A percentile compares a stretch with the other conserved stretches of the same genome.
phyloP scores from a whole-genome alignment of 1,139 yeast genomes.

The Pichia sp. region DNA sequence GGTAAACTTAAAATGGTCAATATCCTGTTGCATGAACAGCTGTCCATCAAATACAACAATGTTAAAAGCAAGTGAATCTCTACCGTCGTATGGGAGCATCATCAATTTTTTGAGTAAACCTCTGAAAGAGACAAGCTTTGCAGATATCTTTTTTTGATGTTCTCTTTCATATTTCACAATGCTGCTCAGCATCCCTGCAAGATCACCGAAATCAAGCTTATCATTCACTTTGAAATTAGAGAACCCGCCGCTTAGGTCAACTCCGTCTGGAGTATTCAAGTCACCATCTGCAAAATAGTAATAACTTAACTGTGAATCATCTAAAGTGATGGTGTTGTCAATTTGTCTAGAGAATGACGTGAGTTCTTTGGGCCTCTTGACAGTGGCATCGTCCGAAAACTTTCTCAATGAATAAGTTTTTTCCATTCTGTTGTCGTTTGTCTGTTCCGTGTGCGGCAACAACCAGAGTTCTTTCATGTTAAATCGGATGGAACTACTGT shows the following conservation, averaged over 20 bases:
- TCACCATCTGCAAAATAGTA: conserved; percentile 72
- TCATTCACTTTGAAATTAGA: conserved; percentile 41
- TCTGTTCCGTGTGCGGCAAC: too few species aligned
- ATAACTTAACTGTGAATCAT: conserved; percentile 50
- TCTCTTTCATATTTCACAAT: conserved; percentile 48
- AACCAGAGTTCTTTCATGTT: too few species aligned
- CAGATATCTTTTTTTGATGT: conserved; percentile 39
- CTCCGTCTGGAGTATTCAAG: conserved; percentile 37
- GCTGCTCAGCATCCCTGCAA: conserved; percentile 52
- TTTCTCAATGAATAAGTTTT: conserved; percentile 33
- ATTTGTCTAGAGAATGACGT: conserved; percentile 50
- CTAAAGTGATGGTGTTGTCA: conserved; percentile 41
- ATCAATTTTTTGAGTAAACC: conserved; percentile 71
- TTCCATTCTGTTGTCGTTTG: too few species aligned
- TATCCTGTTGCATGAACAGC: conserved; percentile 67
- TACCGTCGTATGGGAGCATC: conserved; percentile 48
- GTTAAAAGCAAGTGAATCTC: conserved; percentile 57
- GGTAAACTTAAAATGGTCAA: conserved; percentile 25
- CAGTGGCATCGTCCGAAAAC: conserved; percentile 46
- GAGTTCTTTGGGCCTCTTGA: conserved; percentile 72
- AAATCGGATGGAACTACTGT: too few species aligned
- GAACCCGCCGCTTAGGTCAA: conserved; percentile 62
- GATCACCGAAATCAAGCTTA: conserved; percentile 25
- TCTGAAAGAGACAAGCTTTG: conserved; percentile 74
- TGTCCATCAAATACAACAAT: conserved; percentile 72